Percentiles rank a stretch among this genome's conserved stretches.
Conservation (phyloP, 352 stramenopile species). For the Pythium phragmitis region DNA sequence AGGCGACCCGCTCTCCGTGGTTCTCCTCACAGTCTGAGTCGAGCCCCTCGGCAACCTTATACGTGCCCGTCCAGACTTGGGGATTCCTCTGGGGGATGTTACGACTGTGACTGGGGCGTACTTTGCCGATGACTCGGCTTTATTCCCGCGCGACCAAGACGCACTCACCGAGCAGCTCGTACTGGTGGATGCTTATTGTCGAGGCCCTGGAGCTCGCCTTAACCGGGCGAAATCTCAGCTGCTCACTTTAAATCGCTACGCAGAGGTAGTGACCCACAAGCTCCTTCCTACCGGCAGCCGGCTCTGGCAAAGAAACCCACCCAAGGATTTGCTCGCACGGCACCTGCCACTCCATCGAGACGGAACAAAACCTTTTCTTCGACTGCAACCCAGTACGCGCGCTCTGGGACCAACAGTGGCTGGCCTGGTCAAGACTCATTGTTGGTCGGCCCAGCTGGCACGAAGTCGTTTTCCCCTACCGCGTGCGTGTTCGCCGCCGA, state of each 20-base stretch:
- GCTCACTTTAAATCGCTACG: constrained; percentile 17
- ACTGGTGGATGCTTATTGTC: constrained; percentile 28
- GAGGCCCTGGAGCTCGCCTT: constrained; percentile 21
- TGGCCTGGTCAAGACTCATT: background rate
- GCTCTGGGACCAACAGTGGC: background rate
- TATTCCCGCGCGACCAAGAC: constrained; percentile 5
- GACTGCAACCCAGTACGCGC: background rate
- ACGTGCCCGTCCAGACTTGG: constrained; percentile 6
- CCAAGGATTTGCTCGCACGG: background rate
- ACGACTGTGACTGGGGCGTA: constrained; percentile 14
- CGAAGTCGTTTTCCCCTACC: background rate
- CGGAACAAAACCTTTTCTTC: background rate
- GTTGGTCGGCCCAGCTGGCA: background rate
- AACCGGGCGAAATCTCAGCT: constrained; percentile 23
- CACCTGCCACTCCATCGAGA: background rate
- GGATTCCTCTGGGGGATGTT: background rate
- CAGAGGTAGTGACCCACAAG: background rate
- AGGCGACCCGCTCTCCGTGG: constrained; percentile 24
- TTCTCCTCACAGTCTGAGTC: constrained; percentile 26
- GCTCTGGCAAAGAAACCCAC: background rate
- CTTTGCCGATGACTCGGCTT: constrained; percentile 28
- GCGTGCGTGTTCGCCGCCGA: background rate
- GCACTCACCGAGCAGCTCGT: constrained; percentile 12
- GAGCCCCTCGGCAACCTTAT: constrained; percentile 27
- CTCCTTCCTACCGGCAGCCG: background rate